Base-by-base conservation (phyloP, 2,329 filamentous ascomycete genomes). In the Trichoderma sp. region DNA sequence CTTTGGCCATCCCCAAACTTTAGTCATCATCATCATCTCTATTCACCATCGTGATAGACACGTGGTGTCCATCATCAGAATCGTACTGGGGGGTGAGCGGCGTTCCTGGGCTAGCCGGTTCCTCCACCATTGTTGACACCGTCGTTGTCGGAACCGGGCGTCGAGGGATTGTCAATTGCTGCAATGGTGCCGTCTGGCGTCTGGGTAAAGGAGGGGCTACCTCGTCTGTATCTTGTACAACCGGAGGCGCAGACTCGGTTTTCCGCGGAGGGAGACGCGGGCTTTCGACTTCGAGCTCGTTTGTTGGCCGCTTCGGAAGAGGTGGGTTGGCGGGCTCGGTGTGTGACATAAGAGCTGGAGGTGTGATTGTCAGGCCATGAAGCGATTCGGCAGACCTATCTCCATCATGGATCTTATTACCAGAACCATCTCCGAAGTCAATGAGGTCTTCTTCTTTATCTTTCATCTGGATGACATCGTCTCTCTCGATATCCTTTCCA, bases 381-480 rank as follows among this genome's bases (percentile, higher is more conserved):
- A 79, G 77, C 23, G 79, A 76, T 55, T 76, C 73, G 8, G 76
- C 64, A n/a, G 78, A 70, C 23, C 74, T 64, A 43, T 64, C 30
- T 12, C 9, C 57, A n/a, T 23, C 50, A 11, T 28, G 23, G 13
- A 17, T 12, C 15, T 71, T 28, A 11, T 32, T 36, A 28, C 30
- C 43, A 12, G 3, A n/a, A 23, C 73, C 47, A 57, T 47, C 77
- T 50, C 79, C 77, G 7, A 80, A 73, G 53, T 80, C 76, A 30
- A 81, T 76, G n/a, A 81, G 74, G 20, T 68, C 72, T 23, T 74
- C 77, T 23, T 81, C 76, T 36, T 80, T 75, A 3, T 84, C 82
- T 62, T 83, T 85, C 70, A 87, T 75, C 47, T 82, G 81, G 68
- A 88, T 83, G 11, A 87, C 81, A 3, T 85, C 82, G 72, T 88